A percentile compares a stretch with the other conserved stretches of the same genome.
phyloP scores from a whole-genome alignment of 2,329 filamentous ascomycete genomes.

The Xylariaceae sp. region DNA sequence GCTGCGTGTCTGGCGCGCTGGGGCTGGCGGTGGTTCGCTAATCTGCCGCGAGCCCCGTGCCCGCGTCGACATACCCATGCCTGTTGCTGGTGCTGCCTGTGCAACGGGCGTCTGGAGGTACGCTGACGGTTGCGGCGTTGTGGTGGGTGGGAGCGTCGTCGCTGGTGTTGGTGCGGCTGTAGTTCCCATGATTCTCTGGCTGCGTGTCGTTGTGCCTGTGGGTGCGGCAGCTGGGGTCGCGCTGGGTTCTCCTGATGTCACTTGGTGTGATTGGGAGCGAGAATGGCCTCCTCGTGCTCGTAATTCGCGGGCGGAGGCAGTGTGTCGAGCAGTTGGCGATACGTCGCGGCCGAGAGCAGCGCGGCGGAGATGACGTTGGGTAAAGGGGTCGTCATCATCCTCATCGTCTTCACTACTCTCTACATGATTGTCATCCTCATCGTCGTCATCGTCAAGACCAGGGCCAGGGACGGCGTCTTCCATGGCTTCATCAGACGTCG shows the following conservation, averaged over 20 bases:
- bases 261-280: slow-evolving; percentile 12
- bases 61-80: slow-evolving; percentile 7
- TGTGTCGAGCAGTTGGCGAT: slow-evolving; percentile 22
- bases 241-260: no score
- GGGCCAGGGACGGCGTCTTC: slow-evolving; percentile 14
- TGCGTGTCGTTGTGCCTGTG: slow-evolving; percentile 7
- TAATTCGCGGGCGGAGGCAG: slow-evolving; percentile 24
- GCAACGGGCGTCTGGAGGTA: slow-evolving; percentile 13
- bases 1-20: slow-evolving; percentile 28
- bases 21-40: slow-evolving; percentile 21
- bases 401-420: slow-evolving; percentile 16
- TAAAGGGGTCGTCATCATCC: slow-evolving; percentile 26
- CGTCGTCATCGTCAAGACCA: slow-evolving; percentile 14
- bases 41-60: slow-evolving; percentile 15
- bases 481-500: slow-evolving; percentile 28
- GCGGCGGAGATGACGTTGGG: slow-evolving; percentile 21
- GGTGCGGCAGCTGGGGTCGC: slow-evolving; percentile 7
- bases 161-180: slow-evolving; percentile 9
- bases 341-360: slow-evolving; percentile 14
- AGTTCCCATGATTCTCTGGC: slow-evolving; percentile 20
- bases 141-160: background rate
- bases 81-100: slow-evolving; percentile 6
- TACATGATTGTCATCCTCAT: background rate
- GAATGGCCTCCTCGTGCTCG: slow-evolving; percentile 20
- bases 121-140: slow-evolving; percentile 11